Evolutionary conservation across 2,329 filamentous ascomycete species (phyloP).

Genomic region (Stylonectria norvegica): DNA sequence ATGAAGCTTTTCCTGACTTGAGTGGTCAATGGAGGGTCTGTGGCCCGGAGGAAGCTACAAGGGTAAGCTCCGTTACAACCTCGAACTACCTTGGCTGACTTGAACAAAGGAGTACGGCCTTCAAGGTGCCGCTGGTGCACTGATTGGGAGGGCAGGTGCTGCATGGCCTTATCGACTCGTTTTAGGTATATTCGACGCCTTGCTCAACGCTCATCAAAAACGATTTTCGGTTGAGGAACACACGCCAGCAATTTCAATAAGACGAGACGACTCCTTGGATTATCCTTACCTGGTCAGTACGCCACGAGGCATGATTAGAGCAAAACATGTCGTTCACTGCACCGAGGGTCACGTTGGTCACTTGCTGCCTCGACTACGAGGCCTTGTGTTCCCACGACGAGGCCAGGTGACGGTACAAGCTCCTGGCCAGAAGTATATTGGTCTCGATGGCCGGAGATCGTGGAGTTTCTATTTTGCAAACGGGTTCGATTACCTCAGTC

Average conservation of each 20-base stretch:
- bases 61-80: not conserved
- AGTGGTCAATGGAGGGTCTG: slow-evolving; percentile 1
- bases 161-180: slow-evolving; percentile 40
- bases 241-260: slow-evolving; percentile 24
- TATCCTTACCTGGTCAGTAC: slow-evolving; percentile 33
- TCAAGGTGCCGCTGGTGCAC: slow-evolving; percentile 1
- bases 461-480: slow-evolving; percentile 15
- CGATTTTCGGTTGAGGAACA: slow-evolving; percentile 29
- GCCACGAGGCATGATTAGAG: slow-evolving; percentile 31
- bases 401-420: slow-evolving; percentile 43
- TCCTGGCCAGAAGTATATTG: slow-evolving; percentile 14
- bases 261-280: slow-evolving; percentile 11
- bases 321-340: slow-evolving; percentile 37
- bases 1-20: slow-evolving; percentile 7
- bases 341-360: slow-evolving; percentile 42
- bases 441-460: slow-evolving; percentile 7
- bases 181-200: slow-evolving; percentile 30
- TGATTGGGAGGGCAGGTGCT: slow-evolving; percentile 24
- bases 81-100: not conserved
- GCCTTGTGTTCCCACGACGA: slow-evolving; percentile 36
- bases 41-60: not conserved
- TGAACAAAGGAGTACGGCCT: not conserved
- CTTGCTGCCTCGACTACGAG: slow-evolving; percentile 37
- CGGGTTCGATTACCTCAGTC: slow-evolving; percentile 9
- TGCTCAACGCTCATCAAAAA: slow-evolving; percentile 24